Base-by-base conservation (phyloP, 2,329 filamentous ascomycete species). In the Leptodontidium sp. region DNA sequence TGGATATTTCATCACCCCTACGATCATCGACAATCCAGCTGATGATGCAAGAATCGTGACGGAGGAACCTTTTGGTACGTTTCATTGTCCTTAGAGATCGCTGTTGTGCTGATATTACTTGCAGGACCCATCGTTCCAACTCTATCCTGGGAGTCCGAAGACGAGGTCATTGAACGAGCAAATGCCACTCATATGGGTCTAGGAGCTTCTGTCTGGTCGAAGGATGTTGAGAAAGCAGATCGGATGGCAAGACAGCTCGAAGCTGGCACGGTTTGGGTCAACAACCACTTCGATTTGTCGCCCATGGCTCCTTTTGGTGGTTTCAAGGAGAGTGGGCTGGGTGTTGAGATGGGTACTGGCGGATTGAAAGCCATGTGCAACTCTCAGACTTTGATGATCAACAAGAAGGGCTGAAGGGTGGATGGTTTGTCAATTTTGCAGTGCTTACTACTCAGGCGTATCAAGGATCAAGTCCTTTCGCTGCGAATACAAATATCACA, bases 221-320 rank as follows among this genome's bases (percentile, higher is more conserved):
- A 80, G 17, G 86, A 91, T 67, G 66, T 86, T 1, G 78, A 78
- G 0, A 79, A 82, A 4, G 88, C 87, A 0, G 81, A 82, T 40
- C 79, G 80, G 4, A 84, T 91, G 52, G 88, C 86, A 0, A 76
- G 82, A 35, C 81, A 83, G 58, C 76, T 91, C 12, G 84, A 89
- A 72, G 84, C 86, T 0, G 88, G 88, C 0, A 84, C 80, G 12
- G 85, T 91, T 0, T 90, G 87, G 84, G 84, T 90, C 72, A 90
- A 91, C 78, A 82, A 80, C 24, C 84, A 78, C 68, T 81, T 84
- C 76, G 82, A 83, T 76, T 79, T 81, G 0, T 82, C 80, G 4
- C 81, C 84, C 0, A 78, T 81, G 72, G 84, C 83, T 1, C 72
- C 71, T 6, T 79, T 80, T 61, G 72, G 71, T 8, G 78, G 78